Evolutionary conservation across 257 asterid species (phyloP).

Genomic region (Cynanchum wilfordii): DNA sequence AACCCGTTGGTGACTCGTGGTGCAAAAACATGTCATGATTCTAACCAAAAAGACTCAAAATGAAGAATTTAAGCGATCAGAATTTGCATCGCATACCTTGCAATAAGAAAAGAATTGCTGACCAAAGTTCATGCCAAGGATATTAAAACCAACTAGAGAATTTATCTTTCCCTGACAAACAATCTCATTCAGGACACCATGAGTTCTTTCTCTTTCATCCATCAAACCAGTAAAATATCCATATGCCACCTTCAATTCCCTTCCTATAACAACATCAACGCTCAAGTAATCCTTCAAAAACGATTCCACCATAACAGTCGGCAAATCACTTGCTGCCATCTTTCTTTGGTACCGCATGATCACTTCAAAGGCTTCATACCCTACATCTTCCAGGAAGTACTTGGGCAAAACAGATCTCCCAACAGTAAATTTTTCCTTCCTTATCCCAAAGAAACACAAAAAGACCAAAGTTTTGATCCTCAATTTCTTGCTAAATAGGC

Average conservation of each 20-base stretch:
- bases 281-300: slow-evolving; percentile 32
- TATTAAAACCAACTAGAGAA: slow-evolving; percentile 24
- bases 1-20: not conserved
- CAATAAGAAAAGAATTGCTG: slow-evolving; percentile 13
- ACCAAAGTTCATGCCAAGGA: slow-evolving; percentile 4
- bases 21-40: not conserved
- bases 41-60: not conserved
- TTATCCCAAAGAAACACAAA: slow-evolving; percentile 33
- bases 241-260: slow-evolving; percentile 25
- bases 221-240: slow-evolving; percentile 30
- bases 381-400: slow-evolving; percentile 35
- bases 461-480: slow-evolving; percentile 27
- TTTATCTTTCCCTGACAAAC: slow-evolving; percentile 13
- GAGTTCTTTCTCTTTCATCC: slow-evolving; percentile 20
- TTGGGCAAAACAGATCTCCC: slow-evolving; percentile 36
- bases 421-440: slow-evolving; percentile 12
- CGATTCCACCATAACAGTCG: slow-evolving; percentile 33
- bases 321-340: slow-evolving; percentile 28
- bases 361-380: slow-evolving; percentile 28
- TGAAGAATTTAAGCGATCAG: not conserved
- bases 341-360: slow-evolving; percentile 17
- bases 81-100: slow-evolving; percentile 18
- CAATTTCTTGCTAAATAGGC: slow-evolving; percentile 13
- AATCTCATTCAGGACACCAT: slow-evolving; percentile 5
- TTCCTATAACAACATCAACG: slow-evolving; percentile 32